Conservation (phyloP, 2,329 filamentous ascomycete species). For the Colletotrichum godetiae region DNA sequence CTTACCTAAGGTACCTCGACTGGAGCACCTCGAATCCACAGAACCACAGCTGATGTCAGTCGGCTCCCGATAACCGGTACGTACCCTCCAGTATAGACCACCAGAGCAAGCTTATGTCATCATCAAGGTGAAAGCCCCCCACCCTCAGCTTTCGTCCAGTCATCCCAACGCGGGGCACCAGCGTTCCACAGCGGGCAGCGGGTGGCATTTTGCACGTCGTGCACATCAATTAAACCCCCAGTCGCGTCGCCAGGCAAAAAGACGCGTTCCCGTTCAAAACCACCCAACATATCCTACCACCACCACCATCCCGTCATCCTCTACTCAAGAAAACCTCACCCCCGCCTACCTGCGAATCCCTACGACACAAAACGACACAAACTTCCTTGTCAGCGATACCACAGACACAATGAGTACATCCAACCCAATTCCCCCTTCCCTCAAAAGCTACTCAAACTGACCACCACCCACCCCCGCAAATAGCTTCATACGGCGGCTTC, state of each 20-base stretch:
- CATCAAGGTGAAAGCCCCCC: background rate
- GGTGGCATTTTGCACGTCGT: background rate
- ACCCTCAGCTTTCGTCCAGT: background rate
- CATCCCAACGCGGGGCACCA: constrained; percentile 13
- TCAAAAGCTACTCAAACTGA: background rate
- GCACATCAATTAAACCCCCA: constrained; percentile 30
- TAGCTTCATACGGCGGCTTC: constrained; percentile 61
- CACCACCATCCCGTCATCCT: background rate
- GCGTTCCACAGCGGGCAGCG: background rate
- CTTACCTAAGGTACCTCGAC: background rate
- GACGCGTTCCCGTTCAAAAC: constrained; percentile 27
- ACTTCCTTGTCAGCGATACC: background rate
- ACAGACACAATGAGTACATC: constrained; percentile 11
- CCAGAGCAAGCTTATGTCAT: background rate
- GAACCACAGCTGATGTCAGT: background rate
- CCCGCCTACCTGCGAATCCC: background rate
- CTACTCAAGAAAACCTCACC: constrained; percentile 10
- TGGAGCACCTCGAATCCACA: background rate
- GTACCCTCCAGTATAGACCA: background rate
- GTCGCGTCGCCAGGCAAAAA: constrained; percentile 30
- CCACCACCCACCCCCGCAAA: background rate
- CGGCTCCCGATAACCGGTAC: background rate
- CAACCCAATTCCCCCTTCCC: no score
- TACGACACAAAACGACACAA: background rate
- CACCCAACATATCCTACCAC: constrained; percentile 32